Percentiles rank a stretch among this genome's conserved stretches.
These are phyloP conservation scores for Phytophthora pini DNA, from an alignment of 352 stramenopile species.

Conservation along the genomic window DNA sequence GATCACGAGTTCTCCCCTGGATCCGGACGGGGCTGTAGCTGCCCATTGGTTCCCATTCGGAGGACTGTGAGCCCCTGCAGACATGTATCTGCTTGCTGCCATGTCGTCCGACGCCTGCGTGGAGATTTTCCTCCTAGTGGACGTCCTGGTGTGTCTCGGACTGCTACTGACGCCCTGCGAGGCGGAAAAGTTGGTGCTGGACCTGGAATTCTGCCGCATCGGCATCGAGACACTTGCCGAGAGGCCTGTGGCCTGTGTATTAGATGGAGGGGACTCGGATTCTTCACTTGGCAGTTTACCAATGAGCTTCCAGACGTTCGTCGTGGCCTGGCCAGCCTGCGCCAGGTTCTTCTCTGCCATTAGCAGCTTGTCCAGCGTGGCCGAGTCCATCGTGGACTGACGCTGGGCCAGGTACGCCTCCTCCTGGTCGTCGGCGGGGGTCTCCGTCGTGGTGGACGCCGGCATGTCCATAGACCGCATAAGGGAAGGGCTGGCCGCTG, in stretches of 20 bases:
- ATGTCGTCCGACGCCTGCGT: slow-evolving; percentile 21
- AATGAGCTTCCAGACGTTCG: slow-evolving; percentile 86
- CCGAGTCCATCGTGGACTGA: slow-evolving; percentile 83
- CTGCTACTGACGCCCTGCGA: slow-evolving; percentile 22
- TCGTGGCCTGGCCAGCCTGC: slow-evolving; percentile 80
- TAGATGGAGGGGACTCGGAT: slow-evolving; percentile 28
- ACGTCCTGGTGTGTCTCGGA: slow-evolving; percentile 11
- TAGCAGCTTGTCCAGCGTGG: slow-evolving; percentile 82
- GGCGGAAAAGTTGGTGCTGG: slow-evolving; percentile 13
- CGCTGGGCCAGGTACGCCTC: slow-evolving; percentile 68
- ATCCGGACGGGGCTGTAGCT: slow-evolving; percentile 21
- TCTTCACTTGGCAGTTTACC: slow-evolving; percentile 49
- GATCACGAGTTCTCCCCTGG: slow-evolving; percentile 20
- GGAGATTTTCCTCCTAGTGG: slow-evolving; percentile 25
- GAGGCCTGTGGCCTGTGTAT: slow-evolving; percentile 4
- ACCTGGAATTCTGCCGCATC: slow-evolving; percentile 12
- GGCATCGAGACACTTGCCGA: slow-evolving; percentile 20
- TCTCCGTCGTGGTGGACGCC: slow-evolving; percentile 27
- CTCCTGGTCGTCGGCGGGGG: slow-evolving; percentile 39
- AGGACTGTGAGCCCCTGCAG: slow-evolving; percentile 11
- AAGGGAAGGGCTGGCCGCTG: not conserved
- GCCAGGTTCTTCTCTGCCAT: slow-evolving; percentile 84
- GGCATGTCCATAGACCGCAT: slow-evolving; percentile 29
- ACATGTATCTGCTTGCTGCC: slow-evolving; percentile 19
- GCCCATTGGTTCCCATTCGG: slow-evolving; percentile 18